phyloP scores from a whole-genome alignment of 164 flowering plant genomes.

The Protea cynaroides region DNA sequence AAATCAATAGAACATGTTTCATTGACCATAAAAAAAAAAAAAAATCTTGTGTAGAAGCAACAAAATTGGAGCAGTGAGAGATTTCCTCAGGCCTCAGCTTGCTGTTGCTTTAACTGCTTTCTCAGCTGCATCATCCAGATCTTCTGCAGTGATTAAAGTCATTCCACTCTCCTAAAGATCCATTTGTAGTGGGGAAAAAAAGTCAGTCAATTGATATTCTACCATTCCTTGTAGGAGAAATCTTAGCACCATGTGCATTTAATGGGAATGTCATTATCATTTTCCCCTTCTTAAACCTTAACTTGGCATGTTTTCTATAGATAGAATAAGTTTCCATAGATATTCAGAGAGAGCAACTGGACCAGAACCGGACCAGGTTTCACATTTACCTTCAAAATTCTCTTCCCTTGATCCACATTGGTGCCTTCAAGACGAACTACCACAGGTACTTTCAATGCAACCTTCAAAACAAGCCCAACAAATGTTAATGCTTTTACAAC shows the following conservation, averaged over 20 bases:
- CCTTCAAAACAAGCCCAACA: constrained; percentile 32
- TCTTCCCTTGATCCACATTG: constrained; percentile 95
- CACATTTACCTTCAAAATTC: constrained; percentile 76
- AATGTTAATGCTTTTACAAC: neutral
- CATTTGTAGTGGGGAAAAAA: constrained; percentile 1
- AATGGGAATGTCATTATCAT: too few species aligned
- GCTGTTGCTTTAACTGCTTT: constrained; percentile 79
- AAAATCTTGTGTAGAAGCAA: neutral
- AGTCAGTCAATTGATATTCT: neutral
- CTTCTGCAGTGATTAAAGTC: constrained; percentile 85
- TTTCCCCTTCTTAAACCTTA: neutral
- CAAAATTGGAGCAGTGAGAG: neutral
- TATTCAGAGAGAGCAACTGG: neutral
- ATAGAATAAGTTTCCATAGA: neutral
- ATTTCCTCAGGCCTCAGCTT: constrained; percentile 14
- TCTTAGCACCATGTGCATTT: too few species aligned
- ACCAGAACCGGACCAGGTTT: neutral
- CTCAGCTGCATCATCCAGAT: constrained; percentile 94
- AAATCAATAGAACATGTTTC: neutral
- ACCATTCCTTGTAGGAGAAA: too few species aligned
- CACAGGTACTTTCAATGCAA: constrained; percentile 83
- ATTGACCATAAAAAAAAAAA: neutral
- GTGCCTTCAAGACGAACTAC: constrained; percentile 98
- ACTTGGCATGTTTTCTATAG: neutral
- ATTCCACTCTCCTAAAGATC: constrained; percentile 53